Evolutionary conservation across 2,329 filamentous ascomycete genomes (phyloP), one percentile per base, ranked within the genome.

Genomic region (Sporothrix protearum): DNA sequence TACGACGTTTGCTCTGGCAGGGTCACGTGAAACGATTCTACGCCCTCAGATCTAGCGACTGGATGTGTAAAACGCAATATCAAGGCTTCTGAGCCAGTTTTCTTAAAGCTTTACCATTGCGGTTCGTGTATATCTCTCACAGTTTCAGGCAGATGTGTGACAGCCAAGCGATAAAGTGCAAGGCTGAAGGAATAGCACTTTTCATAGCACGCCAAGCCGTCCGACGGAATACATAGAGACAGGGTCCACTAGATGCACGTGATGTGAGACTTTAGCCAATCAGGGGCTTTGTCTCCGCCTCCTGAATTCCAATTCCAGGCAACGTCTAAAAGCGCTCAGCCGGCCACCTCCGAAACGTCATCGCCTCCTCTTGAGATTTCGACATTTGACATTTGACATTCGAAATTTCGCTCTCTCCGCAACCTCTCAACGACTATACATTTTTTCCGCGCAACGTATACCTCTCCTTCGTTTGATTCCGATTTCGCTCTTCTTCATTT

Each of bases 301-400:
- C 57, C 36, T 42, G n/a, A n/a, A n/a, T n/a, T n/a, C n/a, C n/a
- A 39, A 66, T 66, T 66, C 47, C 64, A 53, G 64, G 64, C 64
- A 51, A 64, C 59, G 59, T 33, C 61, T 33, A 33, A 33, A 33
- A 66, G 39, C 25, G 28, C 25, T 66, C 61, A 66, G 42, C 45
- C 64, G 64, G 45, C 64, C 64, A 53, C n/a, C 28, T 68, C 64
- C 64, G 64, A 68, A 68, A 68, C 64, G 64, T 68, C 64, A 68
- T 68, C 64, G 45, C 47, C 47, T 47, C 61, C 16, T 47, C 25
- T 49, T 22, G 22, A 47, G 63, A 66, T 66, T 53, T 49, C 63
- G 22, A 66, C 63, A 33, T 49, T 66, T 14, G 28, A 51, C 22
- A 51, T 36, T 33, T 25, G 42, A n/a, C 19, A 36, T 61, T 39